These are phyloP conservation scores for Globisporangium cystogenes DNA, from an alignment of 352 stramenopile species.

Conservation along the genomic window DNA sequence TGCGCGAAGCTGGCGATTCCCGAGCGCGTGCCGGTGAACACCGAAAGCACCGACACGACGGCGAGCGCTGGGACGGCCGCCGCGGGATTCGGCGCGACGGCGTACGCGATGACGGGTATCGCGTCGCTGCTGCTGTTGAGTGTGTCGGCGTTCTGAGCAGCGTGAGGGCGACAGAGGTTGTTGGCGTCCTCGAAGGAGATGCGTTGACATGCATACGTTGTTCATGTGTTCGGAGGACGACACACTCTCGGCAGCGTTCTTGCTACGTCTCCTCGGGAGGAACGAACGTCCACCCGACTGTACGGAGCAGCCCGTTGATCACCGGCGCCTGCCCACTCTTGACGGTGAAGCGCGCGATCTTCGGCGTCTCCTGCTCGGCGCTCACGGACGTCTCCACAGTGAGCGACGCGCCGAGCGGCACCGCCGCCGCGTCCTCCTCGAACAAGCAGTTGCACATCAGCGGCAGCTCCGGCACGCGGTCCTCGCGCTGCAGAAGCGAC, in stretches of 20 bases:
- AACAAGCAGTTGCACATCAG: conserved; percentile 52
- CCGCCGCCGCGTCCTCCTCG: conserved; percentile 20
- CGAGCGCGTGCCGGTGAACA: not conserved
- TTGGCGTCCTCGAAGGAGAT: no score
- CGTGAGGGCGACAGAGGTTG: no score
- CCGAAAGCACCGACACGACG: not conserved
- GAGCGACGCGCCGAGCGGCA: conserved; percentile 29
- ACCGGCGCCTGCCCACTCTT: conserved; percentile 3
- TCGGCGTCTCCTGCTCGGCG: conserved; percentile 4
- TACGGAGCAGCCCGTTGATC: conserved; percentile 13
- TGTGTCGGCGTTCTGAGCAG: no score
- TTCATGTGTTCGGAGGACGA: no score
- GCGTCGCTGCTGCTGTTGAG: no score
- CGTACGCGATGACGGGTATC: no score
- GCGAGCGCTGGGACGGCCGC: no score
- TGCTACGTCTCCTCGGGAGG: not conserved
- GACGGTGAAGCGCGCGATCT: conserved; percentile 12
- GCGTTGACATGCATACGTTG: no score
- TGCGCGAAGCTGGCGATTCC: not conserved
- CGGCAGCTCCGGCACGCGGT: conserved; percentile 40
- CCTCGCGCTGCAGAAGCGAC: conserved; percentile 37
- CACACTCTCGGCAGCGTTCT: no score
- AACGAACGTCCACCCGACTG: conserved; percentile 15
- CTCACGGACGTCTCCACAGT: conserved; percentile 25
- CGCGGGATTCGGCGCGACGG: no score